Percentiles rank a stretch among this genome's conserved stretches.
These are phyloP conservation scores for Fusarium pseudoanthophilum DNA, from an alignment of 2,329 filamentous ascomycete species.

Conservation along the genomic window DNA sequence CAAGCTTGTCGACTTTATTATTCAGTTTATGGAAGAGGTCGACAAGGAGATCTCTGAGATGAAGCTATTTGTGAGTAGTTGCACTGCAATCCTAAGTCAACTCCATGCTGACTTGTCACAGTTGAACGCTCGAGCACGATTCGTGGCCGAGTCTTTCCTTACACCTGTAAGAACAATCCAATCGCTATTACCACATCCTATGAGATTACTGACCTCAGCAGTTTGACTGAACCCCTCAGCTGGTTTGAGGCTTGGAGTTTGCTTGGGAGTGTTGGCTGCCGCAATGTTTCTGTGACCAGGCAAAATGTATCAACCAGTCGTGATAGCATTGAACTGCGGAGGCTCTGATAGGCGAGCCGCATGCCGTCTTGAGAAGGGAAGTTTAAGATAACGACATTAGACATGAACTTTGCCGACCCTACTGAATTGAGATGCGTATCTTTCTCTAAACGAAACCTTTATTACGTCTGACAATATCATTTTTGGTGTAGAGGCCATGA, in stretches of 20 bases:
- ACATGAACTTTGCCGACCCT: slow-evolving; percentile 35
- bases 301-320: slow-evolving; percentile 19
- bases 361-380: slow-evolving; percentile 17
- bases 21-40: slow-evolving; percentile 99
- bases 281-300: slow-evolving; percentile 21
- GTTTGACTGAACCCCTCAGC: slow-evolving; percentile 49
- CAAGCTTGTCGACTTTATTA: slow-evolving; percentile 98
- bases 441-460: slow-evolving; percentile 21
- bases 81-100: not conserved
- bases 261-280: slow-evolving; percentile 25
- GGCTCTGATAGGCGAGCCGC: slow-evolving; percentile 11
- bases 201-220: slow-evolving; percentile 30
- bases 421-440: slow-evolving; percentile 35
- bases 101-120: slow-evolving; percentile 52
- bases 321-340: slow-evolving; percentile 24
- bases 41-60: slow-evolving; percentile 99
- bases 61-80: slow-evolving; percentile 93
- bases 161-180: slow-evolving; percentile 74
- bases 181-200: not conserved
- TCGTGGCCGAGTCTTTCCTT: slow-evolving; percentile 97
- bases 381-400: slow-evolving; percentile 36
- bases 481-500: not conserved
- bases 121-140: slow-evolving; percentile 96
- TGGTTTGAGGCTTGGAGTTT: slow-evolving; percentile 36
- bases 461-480: not conserved